Evolutionary conservation across 164 flowering plant species (phyloP).

Genomic region (Amborella trichopoda): DNA sequence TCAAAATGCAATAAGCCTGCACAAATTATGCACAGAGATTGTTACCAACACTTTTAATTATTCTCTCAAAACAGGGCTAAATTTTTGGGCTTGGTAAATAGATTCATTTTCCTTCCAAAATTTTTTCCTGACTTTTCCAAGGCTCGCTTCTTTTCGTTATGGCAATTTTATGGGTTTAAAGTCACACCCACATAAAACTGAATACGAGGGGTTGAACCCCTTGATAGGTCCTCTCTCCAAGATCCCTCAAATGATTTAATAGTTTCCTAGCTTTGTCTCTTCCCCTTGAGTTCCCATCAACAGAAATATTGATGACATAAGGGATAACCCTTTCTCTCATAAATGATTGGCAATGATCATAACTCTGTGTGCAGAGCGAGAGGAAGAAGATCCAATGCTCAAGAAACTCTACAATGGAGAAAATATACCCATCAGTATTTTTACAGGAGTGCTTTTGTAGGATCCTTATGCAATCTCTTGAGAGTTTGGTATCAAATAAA

Average conservation of each 20-base stretch:
- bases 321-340: constrained; percentile 63
- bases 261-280: constrained; percentile 45
- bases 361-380: constrained; percentile 45
- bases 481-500: constrained; percentile 25
- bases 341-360: constrained; percentile 44
- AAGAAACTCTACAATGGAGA: constrained; percentile 44
- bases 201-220: constrained; percentile 4
- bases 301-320: constrained; percentile 27
- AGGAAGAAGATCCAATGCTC: constrained; percentile 60
- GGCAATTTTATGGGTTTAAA: constrained; percentile 1
- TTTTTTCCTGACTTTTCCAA: constrained; percentile 14
- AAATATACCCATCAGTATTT: constrained; percentile 50
- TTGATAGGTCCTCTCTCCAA: constrained; percentile 9
- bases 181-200: constrained; percentile 7
- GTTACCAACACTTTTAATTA: too few species aligned
- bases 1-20: too few species aligned
- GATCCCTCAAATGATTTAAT: constrained; percentile 40
- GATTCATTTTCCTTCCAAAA: constrained; percentile 15
- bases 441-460: constrained; percentile 35
- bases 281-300: constrained; percentile 49
- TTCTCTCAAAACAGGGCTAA: constrained; percentile 5
- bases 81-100: constrained; percentile 12
- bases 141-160: constrained; percentile 14
- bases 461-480: constrained; percentile 28
- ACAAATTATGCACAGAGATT: too few species aligned